Evolutionary conservation across 2,329 filamentous ascomycete genomes (phyloP), one percentile per base, ranked within the genome.

Genomic region (Fonsecaea nubica): DNA sequence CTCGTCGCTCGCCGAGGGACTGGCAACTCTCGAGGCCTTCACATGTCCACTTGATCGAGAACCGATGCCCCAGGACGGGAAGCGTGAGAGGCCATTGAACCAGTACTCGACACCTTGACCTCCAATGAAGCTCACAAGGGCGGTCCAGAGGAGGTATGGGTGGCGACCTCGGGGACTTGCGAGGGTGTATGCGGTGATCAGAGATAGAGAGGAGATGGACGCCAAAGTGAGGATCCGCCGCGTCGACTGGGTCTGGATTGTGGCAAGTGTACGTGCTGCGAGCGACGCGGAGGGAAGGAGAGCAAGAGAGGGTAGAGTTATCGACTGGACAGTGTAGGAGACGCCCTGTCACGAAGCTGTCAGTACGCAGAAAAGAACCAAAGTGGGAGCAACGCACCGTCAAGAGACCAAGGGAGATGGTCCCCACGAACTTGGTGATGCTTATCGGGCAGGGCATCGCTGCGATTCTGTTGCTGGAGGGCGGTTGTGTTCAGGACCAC

Each of bases 391-490:
- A 67, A 83, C 90, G 75, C 86, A 96, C 93, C 66, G 93, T 97
- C 78, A 96, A 81, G 64, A 97, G 85, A 70, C 94, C 94, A 65
- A 97, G 85, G 74, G 91, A 94, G 72, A 96, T 87, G 59, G 92
- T 96, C 75, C 94, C 94, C 72, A 97, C 90, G 78, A 97, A 97
- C 82, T 98, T 97, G 82, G 91, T 88, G 78, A 90, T 81, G 63
- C 92, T 89, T 75, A 97, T 87, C 74, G 85, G 88, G 74, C 86
- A 87, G 45, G 71, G 67, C 71, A 72, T 73, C 56, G 58, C 67
- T 55, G 66, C 32, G 42, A 33, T 15, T 25, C 18, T 52, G 25
- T 42, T 21, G 38, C 21, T 18, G 18, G 12, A 33, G 6, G 57
- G 18, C 18, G 15, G 32, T 38, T 25, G n/a, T 52, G 18, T 21